These are phyloP conservation scores for Ormosia emarginata DNA, from an alignment of 306 rosid genomes.

Conservation along the genomic window DNA sequence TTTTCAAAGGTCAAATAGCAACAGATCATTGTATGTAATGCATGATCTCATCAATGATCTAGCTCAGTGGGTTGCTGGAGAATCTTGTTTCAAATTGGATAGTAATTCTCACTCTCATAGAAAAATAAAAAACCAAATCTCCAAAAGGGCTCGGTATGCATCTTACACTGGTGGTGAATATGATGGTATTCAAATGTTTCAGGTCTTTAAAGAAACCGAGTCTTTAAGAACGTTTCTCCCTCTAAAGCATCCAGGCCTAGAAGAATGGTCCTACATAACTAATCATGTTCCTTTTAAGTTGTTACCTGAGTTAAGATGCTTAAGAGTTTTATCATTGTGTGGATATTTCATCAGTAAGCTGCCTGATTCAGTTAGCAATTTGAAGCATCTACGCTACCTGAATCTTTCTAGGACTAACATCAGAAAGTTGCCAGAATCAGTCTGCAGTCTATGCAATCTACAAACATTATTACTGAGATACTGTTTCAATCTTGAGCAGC, in stretches of 20 bases:
- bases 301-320: background rate
- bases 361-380: background rate
- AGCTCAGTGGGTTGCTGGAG: background rate
- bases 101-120: background rate
- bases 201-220: background rate
- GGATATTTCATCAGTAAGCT: background rate
- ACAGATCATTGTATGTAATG: background rate
- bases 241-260: background rate
- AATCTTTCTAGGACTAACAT: background rate
- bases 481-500: background rate
- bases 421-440: background rate
- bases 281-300: background rate
- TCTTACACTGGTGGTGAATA: constrained; percentile 11
- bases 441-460: constrained; percentile 11
- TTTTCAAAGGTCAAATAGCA: constrained; percentile 4
- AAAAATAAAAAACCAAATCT: background rate
- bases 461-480: constrained; percentile 12
- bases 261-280: background rate
- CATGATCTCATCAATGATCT: constrained; percentile 3
- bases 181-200: background rate
- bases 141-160: constrained; percentile 9
- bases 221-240: constrained; percentile 8
- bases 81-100: background rate
- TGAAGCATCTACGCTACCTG: constrained; percentile 28
- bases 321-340: background rate